Percentiles rank a stretch among this genome's conserved stretches.
Conservation (phyloP, 2,329 filamentous ascomycete genomes). For the Diaporthe batatas region DNA sequence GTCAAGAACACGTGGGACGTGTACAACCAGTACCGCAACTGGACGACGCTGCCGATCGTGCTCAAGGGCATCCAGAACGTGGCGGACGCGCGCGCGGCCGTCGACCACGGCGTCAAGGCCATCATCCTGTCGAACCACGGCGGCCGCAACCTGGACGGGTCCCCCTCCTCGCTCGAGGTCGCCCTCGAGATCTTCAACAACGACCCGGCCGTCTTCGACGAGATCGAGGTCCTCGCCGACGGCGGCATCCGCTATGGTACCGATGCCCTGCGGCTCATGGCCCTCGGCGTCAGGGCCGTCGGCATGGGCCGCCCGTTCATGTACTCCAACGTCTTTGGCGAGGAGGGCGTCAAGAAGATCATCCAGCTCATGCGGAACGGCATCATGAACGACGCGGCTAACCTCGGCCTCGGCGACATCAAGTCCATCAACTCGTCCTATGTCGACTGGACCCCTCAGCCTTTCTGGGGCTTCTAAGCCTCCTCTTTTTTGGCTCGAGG, state of each 20-base stretch:
- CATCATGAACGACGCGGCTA: conserved; percentile 59
- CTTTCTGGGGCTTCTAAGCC: conserved; percentile 17
- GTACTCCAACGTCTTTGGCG: conserved; percentile 66
- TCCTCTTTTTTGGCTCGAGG: too few relatives aligned
- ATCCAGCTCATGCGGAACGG: conserved; percentile 63
- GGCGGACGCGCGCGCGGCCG: conserved; percentile 53
- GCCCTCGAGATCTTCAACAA: conserved; percentile 56
- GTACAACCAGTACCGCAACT: conserved; percentile 53
- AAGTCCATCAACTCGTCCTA: conserved; percentile 50
- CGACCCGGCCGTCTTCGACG: conserved; percentile 54
- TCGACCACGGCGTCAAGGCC: conserved; percentile 51
- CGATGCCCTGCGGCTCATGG: conserved; percentile 59
- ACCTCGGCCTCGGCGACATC: conserved; percentile 57
- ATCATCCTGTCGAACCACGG: conserved; percentile 60
- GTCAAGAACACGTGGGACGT: conserved; percentile 50
- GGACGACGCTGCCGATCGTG: conserved; percentile 56
- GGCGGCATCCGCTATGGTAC: conserved; percentile 59
- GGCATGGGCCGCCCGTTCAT: conserved; percentile 65
- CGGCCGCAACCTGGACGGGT: conserved; percentile 57
- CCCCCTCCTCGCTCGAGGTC: conserved; percentile 55
- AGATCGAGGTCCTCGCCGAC: conserved; percentile 57
- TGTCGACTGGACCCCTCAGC: conserved; percentile 50
- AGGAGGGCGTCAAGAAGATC: conserved; percentile 60
- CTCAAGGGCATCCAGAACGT: conserved; percentile 57
- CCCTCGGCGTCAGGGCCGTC: conserved; percentile 57